Base-by-base conservation (phyloP, 139 green algal species). In the Chlamydomonas applanata region DNA sequence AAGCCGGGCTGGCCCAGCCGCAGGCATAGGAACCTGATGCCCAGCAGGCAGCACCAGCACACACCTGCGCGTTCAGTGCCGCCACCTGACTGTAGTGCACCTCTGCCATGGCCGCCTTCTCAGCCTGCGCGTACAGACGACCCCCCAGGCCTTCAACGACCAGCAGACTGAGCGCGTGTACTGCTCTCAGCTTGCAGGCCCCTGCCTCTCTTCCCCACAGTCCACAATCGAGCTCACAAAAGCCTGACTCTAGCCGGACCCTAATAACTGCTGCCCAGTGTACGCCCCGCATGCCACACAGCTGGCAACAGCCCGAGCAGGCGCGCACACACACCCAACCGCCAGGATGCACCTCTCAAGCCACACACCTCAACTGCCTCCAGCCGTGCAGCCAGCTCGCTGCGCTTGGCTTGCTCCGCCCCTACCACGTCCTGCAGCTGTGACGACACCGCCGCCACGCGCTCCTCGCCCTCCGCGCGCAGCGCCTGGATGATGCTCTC, bases 401-500 rank as follows among this genome's bases (percentile, higher is more conserved):
- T 65, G 20, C 60, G 16, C 40, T 45, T 29, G 19, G 60, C 72
- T 11, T 64, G 61, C 60, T 71, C 56, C 3, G 30, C 24, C 25
- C 24, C 45, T 2, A 29, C 67, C 25, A 73, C 40, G 4, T 53
- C 57, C 3, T 53, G 71, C 72, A 83, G 64, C 40, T 73, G 45
- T 5, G 35, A 25, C 3, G 29, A 16, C 27, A 78, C 62, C 52
- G 36, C 25, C n/a, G 61, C 29, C 62, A 73, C 63, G 9, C 61
- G 30, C 19, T 75, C 53, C 35, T 69, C 65, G 0, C 57, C 44
- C 75, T 85, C 80, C 0, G 1, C 16, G 34, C 71, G 22, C 29
- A 85, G 75, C 0, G 75, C 80, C 3, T 60, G 57, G 1, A 77
- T 76, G 30, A 85, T 73, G 29, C 54, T 65, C 32, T 73, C 56